Evolutionary conservation across 2,329 filamentous ascomycete species (phyloP), one percentile per base, ranked within the genome.

Genomic region (Fusarium kyushuense): DNA sequence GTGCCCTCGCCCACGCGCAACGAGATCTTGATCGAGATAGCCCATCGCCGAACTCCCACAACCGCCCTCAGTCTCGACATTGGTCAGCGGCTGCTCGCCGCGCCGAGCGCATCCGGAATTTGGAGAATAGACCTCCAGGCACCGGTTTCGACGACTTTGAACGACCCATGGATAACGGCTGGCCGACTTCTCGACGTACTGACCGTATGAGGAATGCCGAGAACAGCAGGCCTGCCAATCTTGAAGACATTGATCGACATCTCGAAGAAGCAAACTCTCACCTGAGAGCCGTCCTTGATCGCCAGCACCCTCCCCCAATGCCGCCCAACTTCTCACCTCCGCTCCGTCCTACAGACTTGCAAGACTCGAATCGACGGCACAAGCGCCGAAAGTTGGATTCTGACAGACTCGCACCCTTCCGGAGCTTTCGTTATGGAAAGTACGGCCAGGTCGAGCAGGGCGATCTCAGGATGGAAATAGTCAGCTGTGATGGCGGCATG

Each of bases 391-490:
- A 92, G 76, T 78, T 93, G 36, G 90, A 92, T 71, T 83, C 86
- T 2, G 90, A 92, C 65, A 84, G 84, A 46, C 78, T 83, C 16
- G 79, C 83, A 27, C 79, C 83, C 38, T 85, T 83, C 69, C 81
- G 80, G 63, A 87, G 84, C 3, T 92, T 94, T 76, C 90, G 87
- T 65, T 98, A 97, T 77, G 95, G 94, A 23, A 90, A 89, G 73
- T 93, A 91, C 77, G 95, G 94, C 19, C 94, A 97, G 79, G 91
- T 97, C 17, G 92, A 96, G 63, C 87, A 93, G 1, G 94, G 94
- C 5, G 86, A 87, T 67, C 81, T 97, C 73, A 90, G 86, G 65
- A 93, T 97, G 92, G 92, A 97, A 76, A 89, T 97, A 65, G 86
- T 92, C 48, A 96, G 90, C 82, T 97, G 94, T 75, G 94, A 97